Evolutionary conservation across 208 protist species (phyloP).

Genomic region (Acanthamoeba triangularis): DNA sequence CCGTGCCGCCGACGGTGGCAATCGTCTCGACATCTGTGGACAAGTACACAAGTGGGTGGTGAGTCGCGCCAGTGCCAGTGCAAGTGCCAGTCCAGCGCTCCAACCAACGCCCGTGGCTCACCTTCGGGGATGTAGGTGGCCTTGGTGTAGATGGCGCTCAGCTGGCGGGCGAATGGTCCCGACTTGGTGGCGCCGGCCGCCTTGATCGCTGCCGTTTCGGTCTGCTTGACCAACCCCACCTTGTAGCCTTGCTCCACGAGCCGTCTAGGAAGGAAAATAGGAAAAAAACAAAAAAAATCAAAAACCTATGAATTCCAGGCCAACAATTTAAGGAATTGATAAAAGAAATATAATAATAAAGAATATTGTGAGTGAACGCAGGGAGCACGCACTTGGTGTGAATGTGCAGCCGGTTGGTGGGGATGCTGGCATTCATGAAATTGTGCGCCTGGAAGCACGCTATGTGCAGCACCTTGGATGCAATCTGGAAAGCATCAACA

Average conservation of each 20-base stretch:
- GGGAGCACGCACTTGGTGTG: constrained; percentile 78
- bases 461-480: constrained; percentile 87
- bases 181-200: constrained; percentile 64
- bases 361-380: not conserved
- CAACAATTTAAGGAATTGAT: not conserved
- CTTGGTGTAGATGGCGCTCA: constrained; percentile 84
- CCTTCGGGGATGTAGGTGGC: constrained; percentile 83
- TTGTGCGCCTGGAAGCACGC: constrained; percentile 82
- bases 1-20: not conserved
- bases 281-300: too few relatives aligned
- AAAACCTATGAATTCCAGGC: too few relatives aligned
- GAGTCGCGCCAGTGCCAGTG: not conserved
- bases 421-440: constrained; percentile 90
- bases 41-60: not conserved
- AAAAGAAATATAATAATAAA: not conserved
- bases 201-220: constrained; percentile 86
- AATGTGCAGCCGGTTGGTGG: constrained; percentile 84
- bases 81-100: too few relatives aligned
- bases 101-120: too few relatives aligned
- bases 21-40: constrained; percentile 34
- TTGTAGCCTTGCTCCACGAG: constrained; percentile 88
- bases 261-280: not conserved
- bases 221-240: constrained; percentile 88
- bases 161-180: constrained; percentile 79
- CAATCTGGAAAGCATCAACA: constrained; percentile 67